Evolutionary conservation across 2,329 filamentous ascomycete species (phyloP), one percentile per base, ranked within the genome.

Genomic region (Aspergillus sp.): DNA sequence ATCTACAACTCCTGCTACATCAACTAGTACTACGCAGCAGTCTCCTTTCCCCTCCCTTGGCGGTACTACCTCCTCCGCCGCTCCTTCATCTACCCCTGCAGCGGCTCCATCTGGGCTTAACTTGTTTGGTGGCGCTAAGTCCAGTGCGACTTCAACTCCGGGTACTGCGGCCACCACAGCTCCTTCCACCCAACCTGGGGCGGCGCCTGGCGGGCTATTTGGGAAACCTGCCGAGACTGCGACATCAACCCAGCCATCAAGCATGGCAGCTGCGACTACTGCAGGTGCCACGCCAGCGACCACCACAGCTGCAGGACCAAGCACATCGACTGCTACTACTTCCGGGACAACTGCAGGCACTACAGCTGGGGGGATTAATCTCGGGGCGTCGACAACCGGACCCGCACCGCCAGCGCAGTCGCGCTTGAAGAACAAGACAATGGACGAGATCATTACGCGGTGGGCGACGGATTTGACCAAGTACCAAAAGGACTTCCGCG

Each of bases 371-470:
- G 36, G 37, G 5, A 17, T 41, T 10, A 33, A 45, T 16, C 63
- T 89, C 30, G 78, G 76, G 12, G 76, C 79, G 16, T 93, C 86
- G 1, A 93, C 84, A 3, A 70, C 76, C 20, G 88, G 88, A 0
- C 86, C 88, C 1, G 68, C 80, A 2, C 89, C 91, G 11, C 80
- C 86, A 36, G 64, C 70, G 2, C 78, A 93, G 50, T 91, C 89
- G 3, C 81, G 91, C 16, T 70, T 98, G 24, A 94, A 94, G 69
- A 94, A 95, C 62, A 96, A 94, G 66, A 94, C 89, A 1, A 95
- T 98, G 83, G 91, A 98, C 53, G 91, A 98, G 57, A 95, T 98
- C 43, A 86, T 98, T 44, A 95, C 86, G 3, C 79, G 86, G 19
- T 98, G 91, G 91, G 91, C 91, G 2, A 86, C 86, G 0, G 91